Evolutionary conservation across 805 yeast genomes (phyloP), one percentile per base, ranked within the genome.

Genomic region (Danielia oregonensis): DNA sequence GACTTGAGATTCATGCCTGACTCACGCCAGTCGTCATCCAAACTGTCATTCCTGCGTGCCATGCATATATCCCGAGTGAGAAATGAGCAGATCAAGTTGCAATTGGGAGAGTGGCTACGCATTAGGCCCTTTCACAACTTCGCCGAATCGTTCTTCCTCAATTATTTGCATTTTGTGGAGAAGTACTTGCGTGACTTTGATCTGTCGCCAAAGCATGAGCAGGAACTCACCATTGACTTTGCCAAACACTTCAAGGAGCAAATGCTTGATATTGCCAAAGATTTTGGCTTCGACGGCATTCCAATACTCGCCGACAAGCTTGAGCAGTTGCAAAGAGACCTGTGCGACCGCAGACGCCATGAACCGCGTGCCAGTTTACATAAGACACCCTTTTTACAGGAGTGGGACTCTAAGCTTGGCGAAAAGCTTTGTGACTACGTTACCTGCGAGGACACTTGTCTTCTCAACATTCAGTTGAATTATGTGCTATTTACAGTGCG

Each of bases 91-190:
- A 25, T 35, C n/a, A 40, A 30, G 27, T 36, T 53, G 5, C 70
- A 65, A 32, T 35, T 66, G 11, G 40, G 47, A 6, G 62, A 63
- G 37, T 67, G 72, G 72, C 55, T 65, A 49, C 49, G 49, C 15
- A 33, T 67, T 12, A 47, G 52, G 29, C 72, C 72, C 0, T 63
- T 65, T 33, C 44, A 47, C 14, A 54, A 60, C 34, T 56, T 59
- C 26, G 40, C 49, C 10, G 54, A 53, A 26, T 35, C 49, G 3
- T 53, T 43, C 26, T 46, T 45, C 21, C 27, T 43, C 24, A 46
- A 46, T 13, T 40, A 37, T 15, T 33, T 47, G 9, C 28, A 24
- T 4, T 33, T 36, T 24, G 45, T 35, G 4, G 38, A 39, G 23
- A 33, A 26, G 9, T 35, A 34, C 23, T 32, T 47, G 8, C 27